A percentile compares a stretch with the other conserved stretches of the same genome.
These are phyloP conservation scores for Phytophthora sp. DNA, from an alignment of 352 stramenopile genomes.

Conservation along the genomic window DNA sequence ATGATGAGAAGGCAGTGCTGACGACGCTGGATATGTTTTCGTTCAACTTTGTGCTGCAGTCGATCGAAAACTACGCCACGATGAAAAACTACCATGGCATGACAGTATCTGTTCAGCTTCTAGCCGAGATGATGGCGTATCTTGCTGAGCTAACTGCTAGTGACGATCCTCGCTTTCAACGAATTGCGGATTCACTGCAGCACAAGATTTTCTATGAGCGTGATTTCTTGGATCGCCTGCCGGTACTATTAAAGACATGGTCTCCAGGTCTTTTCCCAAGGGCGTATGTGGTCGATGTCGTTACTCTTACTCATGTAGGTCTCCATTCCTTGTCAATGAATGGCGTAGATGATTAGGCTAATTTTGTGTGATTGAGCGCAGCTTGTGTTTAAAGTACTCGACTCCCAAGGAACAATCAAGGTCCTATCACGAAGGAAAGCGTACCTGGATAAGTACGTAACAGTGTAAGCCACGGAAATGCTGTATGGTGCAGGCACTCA, in stretches of 20 bases:
- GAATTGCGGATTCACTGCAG: conserved; percentile 84
- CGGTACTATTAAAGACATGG: conserved; percentile 83
- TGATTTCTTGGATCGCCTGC: conserved; percentile 85
- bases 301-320: conserved; percentile 86
- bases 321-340: not conserved
- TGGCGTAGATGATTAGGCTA: conserved; percentile 1
- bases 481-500: not conserved
- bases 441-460: conserved; percentile 54
- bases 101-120: conserved; percentile 78
- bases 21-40: conserved; percentile 92
- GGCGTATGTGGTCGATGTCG: conserved; percentile 79
- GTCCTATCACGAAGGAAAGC: conserved; percentile 80
- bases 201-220: conserved; percentile 91
- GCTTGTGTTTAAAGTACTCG: conserved; percentile 88
- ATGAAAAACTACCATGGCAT: conserved; percentile 86
- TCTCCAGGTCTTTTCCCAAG: conserved; percentile 65
- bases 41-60: conserved; percentile 91
- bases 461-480: not conserved
- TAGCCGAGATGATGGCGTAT: conserved; percentile 89
- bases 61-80: conserved; percentile 84
- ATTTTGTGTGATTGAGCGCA: conserved; percentile 21
- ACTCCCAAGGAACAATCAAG: conserved; percentile 86
- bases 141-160: conserved; percentile 72
- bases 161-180: conserved; percentile 78
- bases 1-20: conserved; percentile 83